Percentiles rank a stretch among this genome's conserved stretches.
Evolutionary conservation across 139 green algal genomes (phyloP).

Genomic region (Spirogloea muscicola): DNA sequence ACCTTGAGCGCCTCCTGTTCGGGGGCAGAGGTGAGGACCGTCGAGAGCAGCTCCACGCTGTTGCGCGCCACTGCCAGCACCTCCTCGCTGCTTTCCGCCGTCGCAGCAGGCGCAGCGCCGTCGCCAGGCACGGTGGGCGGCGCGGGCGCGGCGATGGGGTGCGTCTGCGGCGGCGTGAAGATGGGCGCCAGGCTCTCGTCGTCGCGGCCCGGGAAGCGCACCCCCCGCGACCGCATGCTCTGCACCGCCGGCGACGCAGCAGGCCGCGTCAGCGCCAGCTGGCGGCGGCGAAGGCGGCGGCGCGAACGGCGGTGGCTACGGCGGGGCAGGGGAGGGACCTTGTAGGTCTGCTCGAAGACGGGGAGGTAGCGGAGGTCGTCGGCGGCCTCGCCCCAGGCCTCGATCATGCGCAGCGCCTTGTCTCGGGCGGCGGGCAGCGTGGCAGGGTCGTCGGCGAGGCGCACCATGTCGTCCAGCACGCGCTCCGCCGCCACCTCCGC

Average conservation of each 20-base stretch:
- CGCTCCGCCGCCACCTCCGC: conserved; percentile 26
- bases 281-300: no score
- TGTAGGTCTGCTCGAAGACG: conserved; percentile 38
- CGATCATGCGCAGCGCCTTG: conserved; percentile 31
- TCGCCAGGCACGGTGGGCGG: no score
- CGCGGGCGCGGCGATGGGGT: conserved; percentile 2
- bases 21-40: conserved; percentile 26
- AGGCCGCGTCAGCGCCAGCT: no score
- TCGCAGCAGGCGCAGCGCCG: background rate
- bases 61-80: conserved; percentile 21
- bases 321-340: no score
- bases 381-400: conserved; percentile 30
- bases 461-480: conserved; percentile 41
- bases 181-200: conserved; percentile 34
- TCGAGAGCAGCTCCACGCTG: conserved; percentile 21
- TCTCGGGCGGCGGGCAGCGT: background rate
- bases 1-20: conserved; percentile 19
- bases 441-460: background rate
- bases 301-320: no score
- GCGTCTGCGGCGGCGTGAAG: conserved; percentile 28
- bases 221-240: conserved; percentile 15
- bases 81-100: conserved; percentile 16
- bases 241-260: no score
- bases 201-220: conserved; percentile 20
- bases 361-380: conserved; percentile 33